Percentiles rank a stretch among this genome's conserved stretches.
phyloP scores from a whole-genome alignment of 2,329 filamentous ascomycete genomes.

The Diaporthe citriasiana region DNA sequence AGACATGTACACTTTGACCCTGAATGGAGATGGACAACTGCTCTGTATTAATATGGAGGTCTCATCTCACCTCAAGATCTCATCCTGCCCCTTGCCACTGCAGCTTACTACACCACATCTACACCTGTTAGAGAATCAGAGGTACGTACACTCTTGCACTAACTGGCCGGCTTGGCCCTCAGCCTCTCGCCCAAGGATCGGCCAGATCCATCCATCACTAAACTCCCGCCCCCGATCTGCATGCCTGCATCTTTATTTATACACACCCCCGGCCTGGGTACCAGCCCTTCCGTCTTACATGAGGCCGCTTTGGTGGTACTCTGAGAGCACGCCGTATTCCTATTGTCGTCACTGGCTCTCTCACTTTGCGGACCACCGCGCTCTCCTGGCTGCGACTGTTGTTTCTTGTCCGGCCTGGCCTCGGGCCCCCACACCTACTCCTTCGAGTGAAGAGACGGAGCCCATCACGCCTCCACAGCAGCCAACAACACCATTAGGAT shows the following conservation, averaged over 20 bases:
- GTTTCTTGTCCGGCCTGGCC: slow-evolving; percentile 21
- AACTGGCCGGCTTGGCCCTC: slow-evolving; percentile 18
- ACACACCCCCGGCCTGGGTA: not conserved
- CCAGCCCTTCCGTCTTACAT: slow-evolving; percentile 1
- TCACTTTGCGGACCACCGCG: not conserved
- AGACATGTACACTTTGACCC: not conserved
- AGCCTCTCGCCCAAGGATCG: slow-evolving; percentile 35
- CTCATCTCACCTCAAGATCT: not conserved
- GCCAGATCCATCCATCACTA: slow-evolving; percentile 20
- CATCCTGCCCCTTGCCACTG: slow-evolving; percentile 2
- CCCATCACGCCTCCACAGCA: slow-evolving; percentile 1
- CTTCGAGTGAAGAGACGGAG: slow-evolving; percentile 21
- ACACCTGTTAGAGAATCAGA: not conserved
- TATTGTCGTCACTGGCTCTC: not conserved
- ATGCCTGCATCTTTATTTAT: slow-evolving; percentile 31
- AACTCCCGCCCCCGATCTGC: slow-evolving; percentile 17
- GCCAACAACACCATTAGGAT: slow-evolving; percentile 28
- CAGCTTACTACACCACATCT: slow-evolving; percentile 1
- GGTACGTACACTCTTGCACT: not conserved
- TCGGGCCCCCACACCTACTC: slow-evolving; percentile 3
- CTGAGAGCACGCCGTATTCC: not conserved
- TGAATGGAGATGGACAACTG: not conserved
- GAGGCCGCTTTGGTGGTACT: slow-evolving; percentile 3
- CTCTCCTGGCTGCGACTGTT: slow-evolving; percentile 12
- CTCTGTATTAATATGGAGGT: slow-evolving; percentile 1